A percentile compares a stretch with the other conserved stretches of the same genome.
phyloP scores from a whole-genome alignment of 345 rosid species.

The Rhodamnia rubescens region DNA sequence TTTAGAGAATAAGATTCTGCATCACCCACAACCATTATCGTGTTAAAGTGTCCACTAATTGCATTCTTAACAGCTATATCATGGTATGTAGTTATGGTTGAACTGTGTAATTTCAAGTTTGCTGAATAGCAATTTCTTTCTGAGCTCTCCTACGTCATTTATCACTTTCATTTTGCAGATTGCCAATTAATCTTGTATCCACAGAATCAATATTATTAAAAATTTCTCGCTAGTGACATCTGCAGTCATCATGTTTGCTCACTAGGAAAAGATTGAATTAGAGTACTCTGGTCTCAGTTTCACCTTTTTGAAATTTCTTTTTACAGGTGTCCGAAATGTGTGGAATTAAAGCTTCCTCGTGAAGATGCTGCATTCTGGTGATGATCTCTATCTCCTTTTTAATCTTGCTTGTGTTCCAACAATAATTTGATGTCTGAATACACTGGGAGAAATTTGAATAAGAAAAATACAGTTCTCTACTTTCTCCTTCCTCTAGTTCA shows the following conservation, averaged over 20 bases:
- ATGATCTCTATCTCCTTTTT: neutral
- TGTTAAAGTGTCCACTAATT: neutral
- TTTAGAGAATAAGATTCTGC: neutral
- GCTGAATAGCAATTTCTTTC: neutral
- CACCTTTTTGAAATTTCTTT: neutral
- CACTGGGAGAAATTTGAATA: neutral
- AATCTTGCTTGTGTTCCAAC: neutral
- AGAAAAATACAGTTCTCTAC: neutral
- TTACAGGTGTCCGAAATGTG: slow-evolving; percentile 82
- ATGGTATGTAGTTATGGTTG: neutral
- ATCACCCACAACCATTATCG: neutral
- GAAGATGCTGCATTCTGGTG: slow-evolving; percentile 92
- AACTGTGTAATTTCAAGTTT: neutral
- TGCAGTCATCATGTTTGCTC: neutral
- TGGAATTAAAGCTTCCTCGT: slow-evolving; percentile 90
- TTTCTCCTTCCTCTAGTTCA: neutral
- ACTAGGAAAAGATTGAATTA: neutral
- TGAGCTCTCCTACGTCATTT: neutral
- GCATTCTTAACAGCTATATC: neutral
- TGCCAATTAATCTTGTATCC: neutral
- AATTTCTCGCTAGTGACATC: neutral
- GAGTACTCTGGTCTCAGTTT: neutral
- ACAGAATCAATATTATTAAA: neutral
- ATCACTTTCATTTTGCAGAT: neutral
- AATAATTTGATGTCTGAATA: neutral